These are phyloP conservation scores for Phytophthora europaea DNA, from an alignment of 352 stramenopile species.

Conservation along the genomic window DNA sequence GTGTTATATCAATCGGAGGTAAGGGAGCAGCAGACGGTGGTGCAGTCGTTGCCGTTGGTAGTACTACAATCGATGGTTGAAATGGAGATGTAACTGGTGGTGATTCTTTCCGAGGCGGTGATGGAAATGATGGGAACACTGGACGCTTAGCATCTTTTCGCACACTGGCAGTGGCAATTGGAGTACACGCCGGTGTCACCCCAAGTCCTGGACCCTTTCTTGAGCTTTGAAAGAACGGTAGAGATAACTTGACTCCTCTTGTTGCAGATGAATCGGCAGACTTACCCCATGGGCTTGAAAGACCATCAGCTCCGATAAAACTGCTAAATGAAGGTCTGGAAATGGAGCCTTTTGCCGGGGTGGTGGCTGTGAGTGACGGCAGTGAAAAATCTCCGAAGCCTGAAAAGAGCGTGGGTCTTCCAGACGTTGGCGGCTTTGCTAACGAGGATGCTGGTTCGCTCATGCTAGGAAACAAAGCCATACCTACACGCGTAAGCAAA, in stretches of 20 bases:
- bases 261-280: conserved; percentile 19
- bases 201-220: conserved; percentile 64
- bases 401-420: conserved; percentile 33
- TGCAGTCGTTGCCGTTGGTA: background rate
- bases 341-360: conserved; percentile 32
- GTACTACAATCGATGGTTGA: background rate
- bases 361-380: conserved; percentile 27
- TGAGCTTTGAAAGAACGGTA: conserved; percentile 81
- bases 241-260: conserved; percentile 54
- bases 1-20: conserved; percentile 29
- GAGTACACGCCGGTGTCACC: conserved; percentile 69
- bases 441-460: conserved; percentile 19
- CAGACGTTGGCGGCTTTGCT: conserved; percentile 29
- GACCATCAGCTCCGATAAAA: conserved; percentile 35
- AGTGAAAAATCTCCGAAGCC: conserved; percentile 43
- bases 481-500: conserved; percentile 36
- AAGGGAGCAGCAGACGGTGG: conserved; percentile 27
- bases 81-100: background rate
- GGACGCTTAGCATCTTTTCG: conserved; percentile 74
- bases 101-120: conserved; percentile 26
- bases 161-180: conserved; percentile 75
- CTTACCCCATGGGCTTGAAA: conserved; percentile 17
- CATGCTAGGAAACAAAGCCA: conserved; percentile 40
- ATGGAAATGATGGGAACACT: conserved; percentile 62
- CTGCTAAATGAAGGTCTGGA: conserved; percentile 33